These are phyloP conservation scores for Penicillium verhagenii DNA, from an alignment of 495 filamentous ascomycete species.

Conservation along the genomic window DNA sequence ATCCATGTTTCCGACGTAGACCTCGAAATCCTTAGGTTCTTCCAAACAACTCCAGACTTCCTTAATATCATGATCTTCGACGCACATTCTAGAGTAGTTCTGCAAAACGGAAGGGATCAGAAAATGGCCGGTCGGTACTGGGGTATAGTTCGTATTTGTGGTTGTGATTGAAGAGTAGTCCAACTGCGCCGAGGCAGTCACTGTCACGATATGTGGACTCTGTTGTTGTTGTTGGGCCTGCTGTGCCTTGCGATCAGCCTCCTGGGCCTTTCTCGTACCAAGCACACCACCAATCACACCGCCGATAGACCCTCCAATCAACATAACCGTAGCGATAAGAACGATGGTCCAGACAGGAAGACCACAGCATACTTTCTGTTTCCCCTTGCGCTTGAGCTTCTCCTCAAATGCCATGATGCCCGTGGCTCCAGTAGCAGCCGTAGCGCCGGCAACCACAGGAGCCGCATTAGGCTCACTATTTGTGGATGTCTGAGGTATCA, in stretches of 20 bases:
- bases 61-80: conserved; percentile 57
- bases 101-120: conserved; percentile 57
- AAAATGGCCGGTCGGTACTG: conserved; percentile 65
- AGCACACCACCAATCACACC: conserved; percentile 61
- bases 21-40: conserved; percentile 34
- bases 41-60: conserved; percentile 68
- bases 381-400: conserved; percentile 56
- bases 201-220: conserved; percentile 44
- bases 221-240: conserved; percentile 11
- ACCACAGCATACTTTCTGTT: conserved; percentile 59
- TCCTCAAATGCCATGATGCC: conserved; percentile 51
- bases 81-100: conserved; percentile 63
- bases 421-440: conserved; percentile 13
- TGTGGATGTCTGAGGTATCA: conserved; percentile 21
- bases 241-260: conserved; percentile 16
- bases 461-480: conserved; percentile 3
- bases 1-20: conserved; percentile 30
- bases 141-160: conserved; percentile 55
- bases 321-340: conserved; percentile 52
- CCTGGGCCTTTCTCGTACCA: conserved; percentile 41
- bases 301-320: conserved; percentile 55
- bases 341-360: conserved; percentile 68
- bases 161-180: conserved; percentile 63
- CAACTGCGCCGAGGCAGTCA: conserved; percentile 55
- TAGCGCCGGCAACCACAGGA: background rate